These are phyloP conservation scores for Phytophthora sp. DNA, from an alignment of 352 stramenopile species.

Conservation along the genomic window DNA sequence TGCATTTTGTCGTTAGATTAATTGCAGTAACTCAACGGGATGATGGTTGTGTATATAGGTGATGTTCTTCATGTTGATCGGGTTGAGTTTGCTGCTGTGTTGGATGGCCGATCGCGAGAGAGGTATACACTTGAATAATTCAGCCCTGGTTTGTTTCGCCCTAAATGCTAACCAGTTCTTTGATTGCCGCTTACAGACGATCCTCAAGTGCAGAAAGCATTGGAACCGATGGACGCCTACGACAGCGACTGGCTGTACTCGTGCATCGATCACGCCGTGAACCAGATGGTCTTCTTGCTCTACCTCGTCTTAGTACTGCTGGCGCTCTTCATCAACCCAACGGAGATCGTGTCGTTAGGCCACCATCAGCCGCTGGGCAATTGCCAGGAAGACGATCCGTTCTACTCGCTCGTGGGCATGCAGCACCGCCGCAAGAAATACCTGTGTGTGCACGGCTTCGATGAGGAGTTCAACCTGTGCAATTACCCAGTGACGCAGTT, in stretches of 20 bases:
- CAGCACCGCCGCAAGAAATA: conserved; percentile 65
- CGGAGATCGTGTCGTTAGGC: conserved; percentile 73
- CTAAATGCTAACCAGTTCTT: conserved; percentile 8
- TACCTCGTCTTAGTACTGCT: conserved; percentile 65
- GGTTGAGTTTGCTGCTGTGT: conserved; percentile 55
- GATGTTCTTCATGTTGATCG: conserved; percentile 56
- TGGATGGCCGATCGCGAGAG: conserved; percentile 79
- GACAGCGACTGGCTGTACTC: conserved; percentile 85
- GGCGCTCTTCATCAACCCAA: conserved; percentile 65
- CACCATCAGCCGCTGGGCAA: conserved; percentile 80
- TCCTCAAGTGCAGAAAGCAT: conserved; percentile 51
- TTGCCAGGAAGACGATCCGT: conserved; percentile 62
- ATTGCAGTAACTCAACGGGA: neutral
- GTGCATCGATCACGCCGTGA: conserved; percentile 81
- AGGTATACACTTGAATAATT: conserved; percentile 26
- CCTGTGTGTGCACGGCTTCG: conserved; percentile 77
- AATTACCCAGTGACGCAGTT: conserved; percentile 81
- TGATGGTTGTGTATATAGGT: conserved; percentile 52
- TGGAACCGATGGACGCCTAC: conserved; percentile 73
- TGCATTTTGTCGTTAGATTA: neutral
- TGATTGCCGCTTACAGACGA: conserved; percentile 43
- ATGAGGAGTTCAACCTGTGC: conserved; percentile 87
- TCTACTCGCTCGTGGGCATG: conserved; percentile 68
- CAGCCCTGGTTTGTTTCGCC: neutral
- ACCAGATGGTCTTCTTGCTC: conserved; percentile 83